phyloP scores from a whole-genome alignment of 441 rosid species.

The Arabidopsis lyrata region DNA sequence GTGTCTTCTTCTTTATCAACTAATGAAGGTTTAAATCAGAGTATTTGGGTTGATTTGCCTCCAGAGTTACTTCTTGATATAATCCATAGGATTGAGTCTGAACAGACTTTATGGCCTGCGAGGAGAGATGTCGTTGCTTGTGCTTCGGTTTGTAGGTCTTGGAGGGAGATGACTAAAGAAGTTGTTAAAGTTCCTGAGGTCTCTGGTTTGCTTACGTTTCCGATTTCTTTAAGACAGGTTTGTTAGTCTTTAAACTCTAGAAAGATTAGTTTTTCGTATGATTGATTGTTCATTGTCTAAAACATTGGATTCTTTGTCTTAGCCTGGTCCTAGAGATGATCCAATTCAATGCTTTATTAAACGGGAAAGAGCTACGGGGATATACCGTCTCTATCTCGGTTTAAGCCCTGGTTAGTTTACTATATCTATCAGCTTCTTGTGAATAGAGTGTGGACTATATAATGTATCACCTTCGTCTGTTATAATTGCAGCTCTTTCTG shows the following conservation, averaged over 20 bases:
- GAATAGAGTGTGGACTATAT: slow-evolving; percentile 6
- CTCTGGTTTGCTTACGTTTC: slow-evolving; percentile 79
- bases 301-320: slow-evolving; percentile 20
- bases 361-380: slow-evolving; percentile 76
- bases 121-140: slow-evolving; percentile 87
- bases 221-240: slow-evolving; percentile 86
- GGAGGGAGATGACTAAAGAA: slow-evolving; percentile 78
- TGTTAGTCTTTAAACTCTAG: background rate
- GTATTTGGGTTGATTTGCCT: slow-evolving; percentile 81
- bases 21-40: slow-evolving; percentile 40
- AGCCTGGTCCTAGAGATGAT: slow-evolving; percentile 92
- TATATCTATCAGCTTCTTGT: background rate
- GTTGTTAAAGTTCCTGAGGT: slow-evolving; percentile 71
- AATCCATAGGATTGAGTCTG: slow-evolving; percentile 66
- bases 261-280: background rate
- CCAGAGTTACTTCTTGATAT: slow-evolving; percentile 80
- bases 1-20: slow-evolving; percentile 26
- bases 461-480: background rate
- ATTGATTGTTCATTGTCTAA: background rate
- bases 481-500: slow-evolving; percentile 69
- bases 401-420: slow-evolving; percentile 76
- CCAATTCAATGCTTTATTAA: slow-evolving; percentile 89
- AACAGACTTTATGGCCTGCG: slow-evolving; percentile 71
- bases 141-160: slow-evolving; percentile 81
- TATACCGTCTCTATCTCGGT: slow-evolving; percentile 78